Percentiles rank a stretch among this genome's conserved stretches.
phyloP scores from a whole-genome alignment of 805 yeast genomes.

The Myxozyma vanderwaltii region DNA sequence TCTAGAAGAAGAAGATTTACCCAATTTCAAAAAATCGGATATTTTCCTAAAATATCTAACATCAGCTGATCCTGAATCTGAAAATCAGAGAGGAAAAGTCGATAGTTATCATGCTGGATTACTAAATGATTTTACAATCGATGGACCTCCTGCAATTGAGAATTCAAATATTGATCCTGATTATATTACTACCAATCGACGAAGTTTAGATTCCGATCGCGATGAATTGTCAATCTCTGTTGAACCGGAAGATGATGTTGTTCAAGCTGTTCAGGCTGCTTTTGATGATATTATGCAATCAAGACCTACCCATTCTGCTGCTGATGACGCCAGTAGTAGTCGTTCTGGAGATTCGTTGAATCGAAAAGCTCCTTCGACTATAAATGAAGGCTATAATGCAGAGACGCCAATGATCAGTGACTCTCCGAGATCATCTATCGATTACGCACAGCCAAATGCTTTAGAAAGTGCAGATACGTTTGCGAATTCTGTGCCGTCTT shows the following conservation, averaged over 20 bases:
- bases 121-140: conserved; percentile 34
- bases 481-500: background rate
- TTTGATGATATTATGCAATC: conserved; percentile 54
- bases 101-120: conserved; percentile 41
- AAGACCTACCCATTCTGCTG: conserved; percentile 14
- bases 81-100: conserved; percentile 27
- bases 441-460: conserved; percentile 8
- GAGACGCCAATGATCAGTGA: background rate
- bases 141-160: conserved; percentile 41
- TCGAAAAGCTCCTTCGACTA: conserved; percentile 16
- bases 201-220: conserved; percentile 20
- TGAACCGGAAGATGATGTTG: conserved; percentile 43
- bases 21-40: conserved; percentile 63
- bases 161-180: conserved; percentile 41
- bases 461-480: conserved; percentile 4
- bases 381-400: background rate
- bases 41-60: conserved; percentile 57
- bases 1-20: conserved; percentile 57
- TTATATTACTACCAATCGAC: conserved; percentile 20
- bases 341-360: conserved; percentile 16
- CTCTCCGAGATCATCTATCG: conserved; percentile 25
- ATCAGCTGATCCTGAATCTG: conserved; percentile 38
- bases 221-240: conserved; percentile 28
- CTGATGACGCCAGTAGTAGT: conserved; percentile 28
- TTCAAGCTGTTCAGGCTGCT: conserved; percentile 69